Percentiles rank a stretch among this genome's conserved stretches.
Conservation (phyloP, 2,329 filamentous ascomycete genomes). For the Ciborinia camelliae region DNA sequence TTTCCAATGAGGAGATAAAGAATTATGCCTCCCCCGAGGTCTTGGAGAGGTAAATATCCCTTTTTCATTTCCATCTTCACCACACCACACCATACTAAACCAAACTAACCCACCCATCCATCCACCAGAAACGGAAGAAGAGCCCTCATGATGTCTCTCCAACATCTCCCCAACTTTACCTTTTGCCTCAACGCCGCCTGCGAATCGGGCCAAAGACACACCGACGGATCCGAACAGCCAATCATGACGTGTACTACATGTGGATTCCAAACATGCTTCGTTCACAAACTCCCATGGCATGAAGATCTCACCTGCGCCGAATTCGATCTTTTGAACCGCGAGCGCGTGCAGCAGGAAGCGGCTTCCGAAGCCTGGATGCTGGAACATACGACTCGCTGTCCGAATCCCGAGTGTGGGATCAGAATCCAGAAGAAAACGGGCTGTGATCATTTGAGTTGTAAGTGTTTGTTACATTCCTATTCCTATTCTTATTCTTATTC, state of each 20-base stretch:
- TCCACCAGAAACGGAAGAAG: background rate
- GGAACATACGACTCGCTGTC: background rate
- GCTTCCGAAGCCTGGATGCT: background rate
- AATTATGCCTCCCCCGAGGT: constrained; percentile 6
- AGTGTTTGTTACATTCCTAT: background rate
- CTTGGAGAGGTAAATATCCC: background rate
- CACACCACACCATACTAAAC: no score
- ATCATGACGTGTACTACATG: constrained; percentile 6
- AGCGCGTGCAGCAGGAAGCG: background rate
- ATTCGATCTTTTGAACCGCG: background rate
- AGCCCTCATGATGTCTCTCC: background rate
- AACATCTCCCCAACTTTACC: background rate
- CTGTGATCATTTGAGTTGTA: background rate
- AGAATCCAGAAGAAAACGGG: background rate
- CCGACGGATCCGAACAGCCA: background rate
- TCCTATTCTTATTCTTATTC: no score
- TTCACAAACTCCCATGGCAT: constrained; percentile 12
- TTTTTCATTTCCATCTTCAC: background rate
- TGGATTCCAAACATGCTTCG: constrained; percentile 6
- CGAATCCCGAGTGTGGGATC: constrained; percentile 1
- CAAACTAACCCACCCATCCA: background rate
- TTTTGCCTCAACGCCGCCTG: background rate
- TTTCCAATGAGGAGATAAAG: constrained; percentile 8
- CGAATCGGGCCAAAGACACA: constrained; percentile 3
- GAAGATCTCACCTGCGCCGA: background rate